Evolutionary conservation across 805 yeast genomes (phyloP), one percentile per base, ranked within the genome.

Genomic region (Brettanomyces sp.): DNA sequence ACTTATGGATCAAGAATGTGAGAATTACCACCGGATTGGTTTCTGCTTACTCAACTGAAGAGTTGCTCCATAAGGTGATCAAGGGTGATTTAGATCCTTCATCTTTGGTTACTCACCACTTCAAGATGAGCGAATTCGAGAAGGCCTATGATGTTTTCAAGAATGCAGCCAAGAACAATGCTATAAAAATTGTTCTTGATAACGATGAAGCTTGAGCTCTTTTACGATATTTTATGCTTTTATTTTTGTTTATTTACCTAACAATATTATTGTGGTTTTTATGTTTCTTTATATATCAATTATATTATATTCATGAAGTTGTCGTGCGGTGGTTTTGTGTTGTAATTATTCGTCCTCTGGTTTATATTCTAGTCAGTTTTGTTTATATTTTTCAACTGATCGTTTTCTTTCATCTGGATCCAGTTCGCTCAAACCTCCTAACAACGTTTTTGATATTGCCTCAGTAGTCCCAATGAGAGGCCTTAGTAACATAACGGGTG

Each of bases 401-500:
- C 77, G 79, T 37, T 66, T 59, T 44, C 76, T 70, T 49, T 80
- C 78, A 22, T 70, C 70, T 1, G 89, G 82, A 58, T 87, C 91
- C 33, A 89, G 65, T 50, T 82, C 84, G 58, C 88, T 89, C 37
- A 88, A 80, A 6, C 90, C 72, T 1, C 98, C 98, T 66, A 87
- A 74, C 43, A 90, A 68, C 0, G 95, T 75, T 56, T 80, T 85
- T 5, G 91, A 82, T 5, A 90, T 72, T 0, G 95, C 95, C 59
- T 88, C 96, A 0, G 96, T 85, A 0, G 95, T 88, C 2, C 97
- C 98, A 54, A 90, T 88, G 50, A 88, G 73, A 2, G 97, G 96
- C 39, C 96, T 63, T 2, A 90, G 71, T 13, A 90, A 63, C 18
- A 87, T 81, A 13, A 87, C 77, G 0, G 97, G 97, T 1, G 95